Evolutionary conservation across 352 stramenopile species (phyloP).

Genomic region (Phytophthora aleatoria): DNA sequence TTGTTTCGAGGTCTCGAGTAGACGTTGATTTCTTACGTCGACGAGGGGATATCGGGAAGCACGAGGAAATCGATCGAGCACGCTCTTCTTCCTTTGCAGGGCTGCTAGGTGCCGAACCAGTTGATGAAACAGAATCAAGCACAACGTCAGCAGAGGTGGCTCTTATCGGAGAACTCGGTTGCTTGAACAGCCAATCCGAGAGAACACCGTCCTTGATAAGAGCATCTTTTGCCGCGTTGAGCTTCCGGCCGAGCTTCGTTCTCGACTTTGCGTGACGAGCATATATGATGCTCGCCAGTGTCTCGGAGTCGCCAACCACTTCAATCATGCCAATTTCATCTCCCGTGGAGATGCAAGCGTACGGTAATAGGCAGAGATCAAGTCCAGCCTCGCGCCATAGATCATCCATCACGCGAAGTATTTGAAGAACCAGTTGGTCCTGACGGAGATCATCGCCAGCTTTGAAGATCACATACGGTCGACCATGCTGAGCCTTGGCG

Average conservation of each 20-base stretch:
- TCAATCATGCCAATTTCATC: slow-evolving; percentile 90
- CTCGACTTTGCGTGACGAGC: slow-evolving; percentile 61
- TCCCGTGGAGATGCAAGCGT: slow-evolving; percentile 89
- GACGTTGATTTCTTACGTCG: slow-evolving; percentile 37
- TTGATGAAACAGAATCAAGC: slow-evolving; percentile 24
- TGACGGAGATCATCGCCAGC: slow-evolving; percentile 93
- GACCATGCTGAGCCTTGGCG: slow-evolving; percentile 61
- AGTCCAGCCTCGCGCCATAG: slow-evolving; percentile 87
- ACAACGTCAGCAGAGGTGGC: slow-evolving; percentile 7
- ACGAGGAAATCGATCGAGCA: slow-evolving; percentile 43
- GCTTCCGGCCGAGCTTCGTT: slow-evolving; percentile 69
- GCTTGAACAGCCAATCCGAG: slow-evolving; percentile 74
- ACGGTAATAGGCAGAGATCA: slow-evolving; percentile 86
- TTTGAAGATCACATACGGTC: slow-evolving; percentile 91
- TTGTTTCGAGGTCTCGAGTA: slow-evolving; percentile 52
- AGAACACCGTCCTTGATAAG: slow-evolving; percentile 63
- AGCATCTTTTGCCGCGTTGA: slow-evolving; percentile 72
- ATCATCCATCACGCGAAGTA: slow-evolving; percentile 92
- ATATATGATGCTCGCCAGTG: slow-evolving; percentile 88
- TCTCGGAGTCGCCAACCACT: slow-evolving; percentile 88
- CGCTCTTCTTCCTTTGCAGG: slow-evolving; percentile 14
- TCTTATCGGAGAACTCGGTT: slow-evolving; percentile 11
- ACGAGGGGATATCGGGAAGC: slow-evolving; percentile 58
- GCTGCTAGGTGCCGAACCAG: slow-evolving; percentile 16
- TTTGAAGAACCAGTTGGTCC: slow-evolving; percentile 93